phyloP scores from a whole-genome alignment of 352 stramenopile genomes.

The Stramenopiles sp. region DNA sequence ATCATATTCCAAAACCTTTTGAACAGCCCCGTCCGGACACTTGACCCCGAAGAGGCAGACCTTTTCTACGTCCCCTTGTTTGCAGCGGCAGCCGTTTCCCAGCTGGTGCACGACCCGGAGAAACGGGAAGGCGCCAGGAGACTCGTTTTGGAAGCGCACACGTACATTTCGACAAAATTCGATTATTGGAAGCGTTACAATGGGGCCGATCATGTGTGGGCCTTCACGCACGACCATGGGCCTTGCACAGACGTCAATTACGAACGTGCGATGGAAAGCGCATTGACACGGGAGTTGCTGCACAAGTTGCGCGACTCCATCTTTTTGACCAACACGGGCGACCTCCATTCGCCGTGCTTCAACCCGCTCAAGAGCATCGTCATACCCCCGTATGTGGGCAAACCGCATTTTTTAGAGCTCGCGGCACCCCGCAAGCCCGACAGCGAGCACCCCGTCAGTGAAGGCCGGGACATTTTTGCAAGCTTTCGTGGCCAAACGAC shows the following conservation, averaged over 20 bases:
- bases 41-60: not conserved
- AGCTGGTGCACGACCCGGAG: not conserved
- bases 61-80: not conserved
- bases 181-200: not conserved
- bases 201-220: not conserved
- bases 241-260: not conserved
- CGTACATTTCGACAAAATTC: not conserved
- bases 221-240: not conserved
- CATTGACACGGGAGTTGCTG: not conserved
- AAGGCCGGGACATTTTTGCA: not conserved
- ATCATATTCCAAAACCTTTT: not conserved
- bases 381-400: not conserved
- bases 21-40: not conserved
- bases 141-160: not conserved
- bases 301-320: not conserved
- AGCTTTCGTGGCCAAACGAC: not conserved
- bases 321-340: not conserved
- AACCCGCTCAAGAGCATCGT: not conserved
- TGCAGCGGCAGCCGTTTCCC: not conserved
- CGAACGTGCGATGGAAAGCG: not conserved
- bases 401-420: no score
- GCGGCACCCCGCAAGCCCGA: no score
- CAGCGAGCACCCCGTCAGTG: not conserved
- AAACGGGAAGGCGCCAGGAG: not conserved
- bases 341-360: not conserved